Evolutionary conservation across 2,329 filamentous ascomycete species (phyloP).

Genomic region (Karstenula rhodostoma): DNA sequence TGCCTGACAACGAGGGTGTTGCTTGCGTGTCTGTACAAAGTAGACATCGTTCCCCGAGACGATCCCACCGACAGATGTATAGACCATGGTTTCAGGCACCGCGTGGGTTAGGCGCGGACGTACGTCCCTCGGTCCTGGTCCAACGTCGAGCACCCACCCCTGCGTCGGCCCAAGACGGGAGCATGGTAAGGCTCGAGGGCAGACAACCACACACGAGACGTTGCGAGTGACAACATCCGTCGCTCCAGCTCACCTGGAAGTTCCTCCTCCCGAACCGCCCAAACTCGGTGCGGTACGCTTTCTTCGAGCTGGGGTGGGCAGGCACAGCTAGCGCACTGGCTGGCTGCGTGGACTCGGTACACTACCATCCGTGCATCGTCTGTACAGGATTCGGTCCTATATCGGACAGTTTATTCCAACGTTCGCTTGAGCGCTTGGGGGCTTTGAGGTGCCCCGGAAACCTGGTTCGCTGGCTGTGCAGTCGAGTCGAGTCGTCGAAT

Average conservation of each 20-base stretch:
- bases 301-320: not conserved
- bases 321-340: not conserved
- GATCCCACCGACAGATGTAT: not conserved
- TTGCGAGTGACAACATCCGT: too few relatives aligned
- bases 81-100: not conserved
- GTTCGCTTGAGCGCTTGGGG: not conserved
- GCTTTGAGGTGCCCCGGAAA: not conserved
- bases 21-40: not conserved
- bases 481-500: not conserved
- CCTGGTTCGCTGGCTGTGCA: not conserved
- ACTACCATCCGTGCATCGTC: not conserved
- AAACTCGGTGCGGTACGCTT: too few relatives aligned
- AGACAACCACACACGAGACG: not conserved
- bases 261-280: too few relatives aligned
- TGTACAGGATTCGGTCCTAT: not conserved
- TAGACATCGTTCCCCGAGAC: not conserved
- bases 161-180: not conserved
- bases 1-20: not conserved
- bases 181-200: not conserved
- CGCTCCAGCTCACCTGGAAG: too few relatives aligned
- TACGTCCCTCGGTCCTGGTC: too few relatives aligned
- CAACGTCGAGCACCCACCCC: not conserved
- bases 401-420: not conserved
- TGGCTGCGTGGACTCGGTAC: not conserved
- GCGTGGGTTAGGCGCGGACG: not conserved